phyloP scores from a whole-genome alignment of 345 rosid species.

The Populus tremula region DNA sequence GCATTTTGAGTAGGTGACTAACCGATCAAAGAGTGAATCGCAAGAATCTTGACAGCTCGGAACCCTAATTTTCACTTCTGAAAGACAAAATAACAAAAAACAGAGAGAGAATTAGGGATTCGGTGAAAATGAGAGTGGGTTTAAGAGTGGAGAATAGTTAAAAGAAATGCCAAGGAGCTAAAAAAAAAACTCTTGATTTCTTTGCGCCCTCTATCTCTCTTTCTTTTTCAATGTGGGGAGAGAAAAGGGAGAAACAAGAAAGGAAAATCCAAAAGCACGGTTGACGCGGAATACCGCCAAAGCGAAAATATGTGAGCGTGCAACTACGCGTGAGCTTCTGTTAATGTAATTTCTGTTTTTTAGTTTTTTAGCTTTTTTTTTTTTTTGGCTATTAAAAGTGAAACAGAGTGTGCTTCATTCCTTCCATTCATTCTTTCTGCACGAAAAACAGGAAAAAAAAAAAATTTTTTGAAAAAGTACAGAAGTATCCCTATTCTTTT shows the following conservation, averaged over 20 bases:
- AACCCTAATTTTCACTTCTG: background rate
- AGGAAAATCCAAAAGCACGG: slow-evolving; percentile 26
- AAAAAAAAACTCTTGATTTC: background rate
- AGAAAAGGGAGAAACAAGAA: background rate
- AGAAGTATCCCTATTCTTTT: too few relatives aligned
- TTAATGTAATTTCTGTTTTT: background rate
- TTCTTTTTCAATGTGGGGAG: background rate
- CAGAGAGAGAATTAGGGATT: background rate
- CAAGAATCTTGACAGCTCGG: slow-evolving; percentile 10
- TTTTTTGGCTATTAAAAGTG: too few relatives aligned
- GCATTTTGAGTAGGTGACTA: slow-evolving; percentile 4
- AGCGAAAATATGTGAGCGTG: background rate
- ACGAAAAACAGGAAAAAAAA: too few relatives aligned
- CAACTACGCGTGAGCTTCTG: background rate
- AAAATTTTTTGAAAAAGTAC: too few relatives aligned
- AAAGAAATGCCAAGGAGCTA: background rate
- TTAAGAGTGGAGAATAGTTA: background rate
- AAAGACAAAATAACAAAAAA: background rate
- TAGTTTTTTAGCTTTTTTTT: too few relatives aligned
- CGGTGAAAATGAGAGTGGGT: background rate
- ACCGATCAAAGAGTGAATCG: slow-evolving; percentile 34
- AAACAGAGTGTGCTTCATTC: too few relatives aligned
- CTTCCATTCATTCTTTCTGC: too few relatives aligned
- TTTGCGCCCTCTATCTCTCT: background rate
- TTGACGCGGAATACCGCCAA: slow-evolving; percentile 52